Evolutionary conservation across 257 asterid species (phyloP).

Genomic region (Coffea eugenioides): DNA sequence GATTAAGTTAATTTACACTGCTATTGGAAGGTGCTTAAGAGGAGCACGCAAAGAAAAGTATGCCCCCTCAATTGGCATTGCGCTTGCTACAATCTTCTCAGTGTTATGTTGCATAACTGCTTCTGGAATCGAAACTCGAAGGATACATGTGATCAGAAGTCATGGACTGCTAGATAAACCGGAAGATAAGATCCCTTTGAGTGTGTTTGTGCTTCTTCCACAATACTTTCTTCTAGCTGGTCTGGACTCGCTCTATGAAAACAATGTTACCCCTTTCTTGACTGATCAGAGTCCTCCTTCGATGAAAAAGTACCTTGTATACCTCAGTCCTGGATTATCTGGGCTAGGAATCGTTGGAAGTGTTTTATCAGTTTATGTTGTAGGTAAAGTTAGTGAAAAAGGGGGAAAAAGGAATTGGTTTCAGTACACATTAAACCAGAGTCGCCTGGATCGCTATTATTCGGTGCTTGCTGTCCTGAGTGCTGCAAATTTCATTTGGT

Average conservation of each 20-base stretch:
- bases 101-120: slow-evolving; percentile 54
- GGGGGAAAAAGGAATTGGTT: slow-evolving; percentile 51
- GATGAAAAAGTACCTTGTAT: slow-evolving; percentile 26
- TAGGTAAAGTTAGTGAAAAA: slow-evolving; percentile 44
- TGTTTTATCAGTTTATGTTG: slow-evolving; percentile 39
- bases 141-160: slow-evolving; percentile 30
- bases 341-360: slow-evolving; percentile 51
- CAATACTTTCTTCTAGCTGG: slow-evolving; percentile 53
- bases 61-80: slow-evolving; percentile 43
- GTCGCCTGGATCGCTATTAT: slow-evolving; percentile 58
- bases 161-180: slow-evolving; percentile 38
- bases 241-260: slow-evolving; percentile 31
- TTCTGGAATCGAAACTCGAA: slow-evolving; percentile 39
- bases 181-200: slow-evolving; percentile 35
- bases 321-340: slow-evolving; percentile 23
- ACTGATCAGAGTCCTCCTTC: slow-evolving; percentile 24
- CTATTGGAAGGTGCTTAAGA: neutral
- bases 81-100: slow-evolving; percentile 38
- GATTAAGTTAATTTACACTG: neutral
- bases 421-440: slow-evolving; percentile 43
- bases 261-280: slow-evolving; percentile 30
- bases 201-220: slow-evolving; percentile 41
- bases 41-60: neutral
- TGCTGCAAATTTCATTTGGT: slow-evolving; percentile 34
- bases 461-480: slow-evolving; percentile 50